phyloP scores from a whole-genome alignment of 2,329 filamentous ascomycete genomes.

The Botrytis paeoniae region DNA sequence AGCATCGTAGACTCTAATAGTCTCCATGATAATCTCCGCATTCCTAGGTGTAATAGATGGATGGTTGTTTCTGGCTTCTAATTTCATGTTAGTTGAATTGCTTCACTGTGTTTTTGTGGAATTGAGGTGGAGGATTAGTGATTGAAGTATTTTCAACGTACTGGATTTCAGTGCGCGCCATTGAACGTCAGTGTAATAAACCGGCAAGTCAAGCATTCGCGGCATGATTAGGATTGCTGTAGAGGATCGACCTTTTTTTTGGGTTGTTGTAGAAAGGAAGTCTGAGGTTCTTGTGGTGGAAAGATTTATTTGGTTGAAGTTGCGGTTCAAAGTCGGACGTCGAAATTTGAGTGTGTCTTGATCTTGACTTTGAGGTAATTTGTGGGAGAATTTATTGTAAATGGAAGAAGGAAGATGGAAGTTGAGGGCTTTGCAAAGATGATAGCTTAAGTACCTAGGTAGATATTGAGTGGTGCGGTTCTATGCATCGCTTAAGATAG shows the following conservation, averaged over 20 bases:
- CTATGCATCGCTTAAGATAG: not conserved
- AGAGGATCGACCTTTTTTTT: not conserved
- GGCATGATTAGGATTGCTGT: not conserved
- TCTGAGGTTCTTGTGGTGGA: not conserved
- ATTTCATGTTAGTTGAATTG: not conserved
- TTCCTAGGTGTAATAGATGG: not conserved
- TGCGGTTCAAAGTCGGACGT: not conserved
- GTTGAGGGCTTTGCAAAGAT: not conserved
- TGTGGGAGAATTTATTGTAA: not conserved
- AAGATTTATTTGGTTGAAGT: not conserved
- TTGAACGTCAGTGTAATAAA: not conserved
- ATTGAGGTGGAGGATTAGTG: not conserved
- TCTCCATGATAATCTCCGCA: not conserved
- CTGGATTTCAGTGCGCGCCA: conserved; percentile 10
- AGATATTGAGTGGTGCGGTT: not conserved
- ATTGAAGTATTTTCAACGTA: not conserved
- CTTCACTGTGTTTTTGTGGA: not conserved
- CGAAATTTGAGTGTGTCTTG: not conserved
- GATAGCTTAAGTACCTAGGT: not conserved
- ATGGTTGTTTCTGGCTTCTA: conserved; percentile 3
- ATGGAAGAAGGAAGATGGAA: not conserved
- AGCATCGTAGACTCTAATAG: not conserved
- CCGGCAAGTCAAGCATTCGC: not conserved
- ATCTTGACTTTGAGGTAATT: not conserved
- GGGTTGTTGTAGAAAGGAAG: not conserved